Conservation (phyloP, 345 rosid genomes). For the Chamaenerion angustifolium region DNA sequence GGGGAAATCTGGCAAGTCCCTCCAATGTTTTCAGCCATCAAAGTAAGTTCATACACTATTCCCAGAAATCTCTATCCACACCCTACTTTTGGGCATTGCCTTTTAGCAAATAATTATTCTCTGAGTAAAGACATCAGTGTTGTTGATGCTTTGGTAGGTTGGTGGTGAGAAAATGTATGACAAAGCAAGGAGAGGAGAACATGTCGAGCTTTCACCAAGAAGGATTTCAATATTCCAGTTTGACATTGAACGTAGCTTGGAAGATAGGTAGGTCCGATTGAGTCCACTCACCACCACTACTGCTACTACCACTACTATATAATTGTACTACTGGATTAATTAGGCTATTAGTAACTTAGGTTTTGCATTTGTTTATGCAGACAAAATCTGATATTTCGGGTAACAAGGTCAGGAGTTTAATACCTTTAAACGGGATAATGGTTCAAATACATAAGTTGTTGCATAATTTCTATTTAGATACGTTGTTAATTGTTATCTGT, state of each 20-base stretch:
- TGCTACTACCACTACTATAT: no score
- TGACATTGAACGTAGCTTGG: slow-evolving; percentile 82
- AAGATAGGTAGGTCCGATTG: slow-evolving; percentile 44
- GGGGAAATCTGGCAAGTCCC: slow-evolving; percentile 99
- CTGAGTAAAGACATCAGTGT: neutral
- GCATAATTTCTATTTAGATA: no score
- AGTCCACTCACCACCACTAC: neutral
- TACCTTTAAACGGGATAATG: no score
- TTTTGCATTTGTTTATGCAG: slow-evolving; percentile 29
- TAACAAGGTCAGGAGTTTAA: no score
- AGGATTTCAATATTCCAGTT: slow-evolving; percentile 72
- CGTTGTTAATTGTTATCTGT: no score
- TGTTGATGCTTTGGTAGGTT: slow-evolving; percentile 25
- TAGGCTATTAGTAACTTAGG: neutral
- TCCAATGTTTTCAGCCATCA: slow-evolving; percentile 98
- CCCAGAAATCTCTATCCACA: neutral
- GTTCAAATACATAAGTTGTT: no score
- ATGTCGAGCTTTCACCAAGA: slow-evolving; percentile 73
- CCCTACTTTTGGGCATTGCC: no score
- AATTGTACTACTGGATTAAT: no score
- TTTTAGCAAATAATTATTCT: neutral
- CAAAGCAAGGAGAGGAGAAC: slow-evolving; percentile 95
- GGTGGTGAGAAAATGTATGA: slow-evolving; percentile 97
- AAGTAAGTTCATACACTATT: slow-evolving; percentile 30
- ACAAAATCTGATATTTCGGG: slow-evolving; percentile 78